Base-by-base conservation (phyloP, 805 yeast species). In the Cyberlindnera nakhonratchasimensis region DNA sequence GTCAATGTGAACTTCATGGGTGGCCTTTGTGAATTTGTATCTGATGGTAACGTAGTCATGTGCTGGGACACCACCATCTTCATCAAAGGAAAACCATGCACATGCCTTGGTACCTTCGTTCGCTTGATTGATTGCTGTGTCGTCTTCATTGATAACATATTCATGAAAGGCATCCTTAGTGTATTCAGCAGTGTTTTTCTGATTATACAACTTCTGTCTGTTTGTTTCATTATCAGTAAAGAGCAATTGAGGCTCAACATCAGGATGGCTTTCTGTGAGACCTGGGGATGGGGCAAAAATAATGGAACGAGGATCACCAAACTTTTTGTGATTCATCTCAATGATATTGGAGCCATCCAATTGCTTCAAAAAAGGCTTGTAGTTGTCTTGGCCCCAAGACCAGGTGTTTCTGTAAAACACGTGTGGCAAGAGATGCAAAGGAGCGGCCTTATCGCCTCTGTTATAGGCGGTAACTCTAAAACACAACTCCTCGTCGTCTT, bases 101-200 rank as follows among this genome's bases (percentile, higher is more conserved):
- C 86, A 79, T 5, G 88, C 78, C 63, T 89, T 89, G 4, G 96
- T 89, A 43, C 97, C 97, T 14, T 26, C 31, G 4, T 69, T 57
- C 8, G 75, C 74, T 0, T 95, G 95, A 59, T 90, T 90, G 18
- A 83, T 77, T 1, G 80, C 83, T 1, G 63, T 71, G 44, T 72
- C 66, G 19, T 71, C 70, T 39, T 74, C 83, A 39, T 79, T 78
- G 37, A 88, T 77, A 39, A 89, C 70, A 57, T 73, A 78, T 45
- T 88, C 96, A 62, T 90, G 96, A 73, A 90, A 89, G 2, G 91
- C 97, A 64, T 90, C 96, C 62, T 90, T 90, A 46, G 81, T 82
- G 62, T 70, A 88, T 35, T 77, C 46, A 29, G 77, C 72, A 53
- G 83, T 25, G 34, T 58, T 55, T 56, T 57, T 52, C 52, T 79